phyloP scores from a whole-genome alignment of 1,284 basidiomycete species.

The Athelia sp. region DNA sequence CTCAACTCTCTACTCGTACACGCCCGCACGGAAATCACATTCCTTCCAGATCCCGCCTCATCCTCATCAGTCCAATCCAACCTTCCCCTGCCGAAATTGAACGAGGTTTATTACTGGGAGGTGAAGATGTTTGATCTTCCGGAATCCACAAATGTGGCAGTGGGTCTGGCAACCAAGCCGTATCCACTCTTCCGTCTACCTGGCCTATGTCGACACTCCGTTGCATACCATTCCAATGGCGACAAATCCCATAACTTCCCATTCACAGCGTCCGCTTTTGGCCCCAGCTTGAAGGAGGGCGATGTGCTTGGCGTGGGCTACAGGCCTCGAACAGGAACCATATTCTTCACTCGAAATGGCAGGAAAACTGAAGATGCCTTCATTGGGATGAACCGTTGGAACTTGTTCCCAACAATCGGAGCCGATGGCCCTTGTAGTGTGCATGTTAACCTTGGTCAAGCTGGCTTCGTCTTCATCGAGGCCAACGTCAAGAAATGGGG shows the following conservation, averaged over 20 bases:
- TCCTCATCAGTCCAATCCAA: slow-evolving; percentile 94
- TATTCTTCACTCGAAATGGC: slow-evolving; percentile 96
- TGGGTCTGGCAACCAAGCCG: slow-evolving; percentile 92
- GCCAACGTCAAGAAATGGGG: slow-evolving; percentile 99
- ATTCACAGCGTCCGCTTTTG: slow-evolving; percentile 86
- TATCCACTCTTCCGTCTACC: slow-evolving; percentile 92
- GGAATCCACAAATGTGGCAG: slow-evolving; percentile 73
- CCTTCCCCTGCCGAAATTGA: slow-evolving; percentile 88
- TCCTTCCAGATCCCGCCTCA: slow-evolving; percentile 90
- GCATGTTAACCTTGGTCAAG: slow-evolving; percentile 93
- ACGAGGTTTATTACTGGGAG: slow-evolving; percentile 98
- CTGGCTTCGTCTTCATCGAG: slow-evolving; percentile 96
- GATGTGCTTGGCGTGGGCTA: slow-evolving; percentile 93
- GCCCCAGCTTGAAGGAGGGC: slow-evolving; percentile 84
- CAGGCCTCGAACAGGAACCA: slow-evolving; percentile 89
- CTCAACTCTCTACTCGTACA: slow-evolving; percentile 88
- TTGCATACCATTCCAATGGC: slow-evolving; percentile 95
- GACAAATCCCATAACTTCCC: slow-evolving; percentile 98
- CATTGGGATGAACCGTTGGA: slow-evolving; percentile 81
- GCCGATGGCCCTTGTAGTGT: slow-evolving; percentile 92
- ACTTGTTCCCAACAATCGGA: slow-evolving; percentile 92
- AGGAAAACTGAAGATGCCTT: slow-evolving; percentile 94
- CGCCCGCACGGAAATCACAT: slow-evolving; percentile 91
- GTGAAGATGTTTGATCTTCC: slow-evolving; percentile 97
- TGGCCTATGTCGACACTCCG: slow-evolving; percentile 85